phyloP scores from a whole-genome alignment of 345 rosid genomes.

The Hibiscus mutabilis region DNA sequence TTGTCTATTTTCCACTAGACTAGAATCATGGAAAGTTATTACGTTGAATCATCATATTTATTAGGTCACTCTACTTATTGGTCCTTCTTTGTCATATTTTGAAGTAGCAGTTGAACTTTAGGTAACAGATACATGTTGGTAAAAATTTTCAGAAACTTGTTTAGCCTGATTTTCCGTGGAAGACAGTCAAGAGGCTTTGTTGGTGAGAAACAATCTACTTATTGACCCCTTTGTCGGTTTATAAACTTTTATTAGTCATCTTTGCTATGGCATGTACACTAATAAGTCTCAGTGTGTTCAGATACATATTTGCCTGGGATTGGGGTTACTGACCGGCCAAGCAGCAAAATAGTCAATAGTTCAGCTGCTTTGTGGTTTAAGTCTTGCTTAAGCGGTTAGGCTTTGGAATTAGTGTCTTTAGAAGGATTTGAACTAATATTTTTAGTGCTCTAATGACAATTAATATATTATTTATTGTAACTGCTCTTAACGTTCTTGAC shows the following conservation, averaged over 20 bases:
- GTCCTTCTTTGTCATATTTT: neutral
- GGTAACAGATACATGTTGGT: neutral
- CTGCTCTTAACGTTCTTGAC: neutral
- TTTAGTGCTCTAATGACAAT: neutral
- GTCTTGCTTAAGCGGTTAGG: neutral
- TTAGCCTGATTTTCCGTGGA: neutral
- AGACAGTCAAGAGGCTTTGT: neutral
- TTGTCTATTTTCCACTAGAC: neutral
- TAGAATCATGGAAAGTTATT: neutral
- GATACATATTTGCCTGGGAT: neutral
- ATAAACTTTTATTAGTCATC: constrained; percentile 2
- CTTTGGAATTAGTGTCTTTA: neutral
- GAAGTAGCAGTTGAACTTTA: neutral
- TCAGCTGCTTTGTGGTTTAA: neutral
- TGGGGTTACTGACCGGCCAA: neutral
- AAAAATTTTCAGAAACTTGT: neutral
- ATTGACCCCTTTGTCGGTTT: neutral
- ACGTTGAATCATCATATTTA: neutral
- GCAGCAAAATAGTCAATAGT: neutral
- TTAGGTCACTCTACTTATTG: neutral
- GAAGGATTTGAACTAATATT: neutral
- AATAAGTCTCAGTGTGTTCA: neutral
- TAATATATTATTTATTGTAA: neutral
- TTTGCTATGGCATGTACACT: neutral
- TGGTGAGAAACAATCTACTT: constrained; percentile 2